Evolutionary conservation across 768 basidiomycete species (phyloP), one percentile per base, ranked within the genome.

Genomic region (Fomitopsis pulvina): DNA sequence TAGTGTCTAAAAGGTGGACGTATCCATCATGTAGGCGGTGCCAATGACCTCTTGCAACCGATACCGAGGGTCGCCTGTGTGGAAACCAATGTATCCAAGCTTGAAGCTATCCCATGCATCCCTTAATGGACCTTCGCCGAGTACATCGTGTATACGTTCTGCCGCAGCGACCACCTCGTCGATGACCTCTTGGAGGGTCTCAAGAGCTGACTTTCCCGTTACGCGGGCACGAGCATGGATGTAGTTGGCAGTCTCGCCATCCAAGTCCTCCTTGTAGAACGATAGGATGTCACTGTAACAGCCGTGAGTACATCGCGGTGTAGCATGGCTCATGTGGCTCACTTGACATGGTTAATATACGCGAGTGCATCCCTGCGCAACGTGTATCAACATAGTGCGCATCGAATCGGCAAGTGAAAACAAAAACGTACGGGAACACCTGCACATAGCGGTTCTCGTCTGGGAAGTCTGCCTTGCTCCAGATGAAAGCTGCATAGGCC

Each of bases 401-500:
- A 18, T 24, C 28, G 25, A 43, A 40, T 14, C 8, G 41, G 34
- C 6, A 32, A 34, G 27, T 16, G n/a, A 8, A 6, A 6, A 30
- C 5, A 10, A 34, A 5, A 20, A 52, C 58, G 52, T 37, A 60
- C 61, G 70, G 72, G 29, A 74, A 50, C n/a, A 64, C 63, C 50
- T 72, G 71, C 12, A 68, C 58, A 38, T 71, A 73, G 3, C 61
- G 48, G 16, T 56, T 48, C 10, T 71, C 28, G 10, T 58, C 2
- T 41, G 41, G 14, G 48, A 39, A 14, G 51, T 71, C 75, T 3
- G 41, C 30, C 12, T 68, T 67, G 47, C 52, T 51, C 57, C 72
- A 75, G 2, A 65, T 60, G 57, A 70, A 65, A 42, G 68, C 57
- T 1, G 57, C 56, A 34, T 66, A 75, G 0, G 67, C 60, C 44